Percentiles rank a stretch among this genome's conserved stretches.
Conservation (phyloP, 148 eudicot genomes). For the Drosera capensis region DNA sequence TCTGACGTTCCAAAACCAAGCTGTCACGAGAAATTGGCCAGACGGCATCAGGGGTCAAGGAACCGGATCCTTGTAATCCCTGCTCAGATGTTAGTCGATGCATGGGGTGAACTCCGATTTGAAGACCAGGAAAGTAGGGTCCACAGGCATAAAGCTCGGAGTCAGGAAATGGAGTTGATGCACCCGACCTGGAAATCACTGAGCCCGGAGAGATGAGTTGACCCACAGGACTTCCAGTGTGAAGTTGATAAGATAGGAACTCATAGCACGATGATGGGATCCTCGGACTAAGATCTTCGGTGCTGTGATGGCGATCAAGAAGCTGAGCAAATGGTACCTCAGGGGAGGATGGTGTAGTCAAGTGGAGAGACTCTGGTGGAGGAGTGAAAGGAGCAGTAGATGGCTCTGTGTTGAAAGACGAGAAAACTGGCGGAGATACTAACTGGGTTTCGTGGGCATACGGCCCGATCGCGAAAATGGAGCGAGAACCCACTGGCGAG, state of each 20-base stretch:
- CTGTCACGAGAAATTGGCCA: conserved; percentile 28
- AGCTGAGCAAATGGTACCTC: conserved; percentile 95
- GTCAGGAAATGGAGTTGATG: conserved; percentile 80
- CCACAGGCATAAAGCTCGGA: conserved; percentile 25
- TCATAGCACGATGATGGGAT: conserved; percentile 49
- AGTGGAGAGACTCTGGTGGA: conserved; percentile 82
- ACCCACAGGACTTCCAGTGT: conserved; percentile 81
- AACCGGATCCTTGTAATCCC: conserved; percentile 66
- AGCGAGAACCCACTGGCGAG: conserved; percentile 76
- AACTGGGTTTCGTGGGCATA: conserved; percentile 90
- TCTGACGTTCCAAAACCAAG: conserved; percentile 28
- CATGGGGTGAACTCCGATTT: conserved; percentile 41
- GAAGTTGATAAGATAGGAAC: conserved; percentile 64
- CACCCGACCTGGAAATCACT: conserved; percentile 70
- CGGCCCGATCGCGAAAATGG: conserved; percentile 83
- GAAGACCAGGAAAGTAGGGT: conserved; percentile 35
- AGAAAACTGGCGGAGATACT: conserved; percentile 92
- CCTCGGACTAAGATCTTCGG: conserved; percentile 28
- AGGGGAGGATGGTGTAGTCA: conserved; percentile 95
- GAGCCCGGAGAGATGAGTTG: conserved; percentile 86
- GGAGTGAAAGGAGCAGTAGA: conserved; percentile 95
- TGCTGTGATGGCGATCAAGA: conserved; percentile 45
- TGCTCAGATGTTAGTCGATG: conserved; percentile 40
- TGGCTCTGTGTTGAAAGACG: conserved; percentile 86
- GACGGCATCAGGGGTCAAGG: conserved; percentile 36